A percentile compares a stretch with the other conserved stretches of the same genome.
phyloP scores from a whole-genome alignment of 2,329 filamentous ascomycete genomes.

The Cladosporium sp. region DNA sequence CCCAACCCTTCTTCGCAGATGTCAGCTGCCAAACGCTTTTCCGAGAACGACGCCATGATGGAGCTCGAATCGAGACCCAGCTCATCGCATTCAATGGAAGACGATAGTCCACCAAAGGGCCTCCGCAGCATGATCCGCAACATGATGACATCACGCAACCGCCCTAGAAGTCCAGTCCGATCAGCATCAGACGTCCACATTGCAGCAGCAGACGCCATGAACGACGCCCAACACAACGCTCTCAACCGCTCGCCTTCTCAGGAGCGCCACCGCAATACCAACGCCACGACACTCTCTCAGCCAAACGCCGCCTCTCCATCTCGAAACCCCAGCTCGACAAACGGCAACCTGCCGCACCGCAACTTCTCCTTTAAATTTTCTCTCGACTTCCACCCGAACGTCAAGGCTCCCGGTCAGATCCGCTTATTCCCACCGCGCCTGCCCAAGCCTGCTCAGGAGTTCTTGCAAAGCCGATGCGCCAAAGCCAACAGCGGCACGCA shows the following conservation, averaged over 20 bases:
- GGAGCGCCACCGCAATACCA: conserved; percentile 4
- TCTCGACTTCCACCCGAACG: conserved; percentile 60
- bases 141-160: conserved; percentile 29
- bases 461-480: conserved; percentile 45
- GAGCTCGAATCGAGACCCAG: conserved; percentile 27
- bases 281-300: conserved; percentile 4
- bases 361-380: conserved; percentile 71
- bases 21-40: conserved; percentile 12
- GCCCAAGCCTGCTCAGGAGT: conserved; percentile 64
- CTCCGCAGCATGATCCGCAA: conserved; percentile 32
- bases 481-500: conserved; percentile 13
- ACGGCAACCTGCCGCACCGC: conserved; percentile 36
- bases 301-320: background rate
- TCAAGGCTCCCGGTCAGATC: conserved; percentile 56
- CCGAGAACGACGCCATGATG: conserved; percentile 15
- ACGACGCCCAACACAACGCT: conserved; percentile 6
- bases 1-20: conserved; percentile 27
- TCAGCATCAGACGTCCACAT: background rate
- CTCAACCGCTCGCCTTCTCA: conserved; percentile 13
- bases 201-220: conserved; percentile 1
- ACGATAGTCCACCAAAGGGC: conserved; percentile 19
- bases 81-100: conserved; percentile 22
- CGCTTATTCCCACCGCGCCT: conserved; percentile 64
- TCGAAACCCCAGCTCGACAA: background rate
- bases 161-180: conserved; percentile 4